Base-by-base conservation (phyloP, 2,329 filamentous ascomycete genomes). In the Grosmannia penicillata region DNA sequence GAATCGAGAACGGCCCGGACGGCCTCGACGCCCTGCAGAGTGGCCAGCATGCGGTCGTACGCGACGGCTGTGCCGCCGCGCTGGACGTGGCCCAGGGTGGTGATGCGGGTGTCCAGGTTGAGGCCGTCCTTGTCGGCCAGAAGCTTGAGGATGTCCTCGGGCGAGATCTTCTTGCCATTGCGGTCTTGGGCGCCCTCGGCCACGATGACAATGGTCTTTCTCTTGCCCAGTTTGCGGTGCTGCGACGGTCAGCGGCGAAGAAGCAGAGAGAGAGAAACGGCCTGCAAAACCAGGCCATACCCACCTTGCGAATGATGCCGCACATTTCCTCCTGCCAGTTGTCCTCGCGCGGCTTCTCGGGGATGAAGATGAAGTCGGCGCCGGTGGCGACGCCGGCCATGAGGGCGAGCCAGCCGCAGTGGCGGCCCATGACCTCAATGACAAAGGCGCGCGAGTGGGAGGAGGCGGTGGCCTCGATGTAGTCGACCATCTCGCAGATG, bases 371-470 rank as follows among this genome's bases (percentile, higher is more conserved):
- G 60, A 93, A 98, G 59, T 98, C 91, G 14, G 91, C 87, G 36
- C 89, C 91, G 1, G 85, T 94, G 42, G 84, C 87, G 43, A 98
- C 87, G 52, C 87, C 89, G 13, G 89, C 82, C 80, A 96, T 95
- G 44, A 98, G 70, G 29, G 91, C 91, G 45, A 98, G 68, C 91
- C 91, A 98, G 45, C 91, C 91, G 57, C 91, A 98, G 61, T 98
- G 89, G 43, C 91, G 74, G 36, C 91, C 91, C 91, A 98, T 98
- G 52, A 98, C 91, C 59, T 95, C 91, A 45, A 98, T 82, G 41
- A 98, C 87, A 58, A 98, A 98, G 28, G 91, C 91, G 50, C 91
- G 73, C 47, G 93, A 93, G 60, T 98, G 91, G 22, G 87, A 95
- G 27, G 78, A 80, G 37, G 89, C 89, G 0, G 91, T 96, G 17